Evolutionary conservation across 352 stramenopile genomes (phyloP).

Genomic region (Globisporangium cederbergense): DNA sequence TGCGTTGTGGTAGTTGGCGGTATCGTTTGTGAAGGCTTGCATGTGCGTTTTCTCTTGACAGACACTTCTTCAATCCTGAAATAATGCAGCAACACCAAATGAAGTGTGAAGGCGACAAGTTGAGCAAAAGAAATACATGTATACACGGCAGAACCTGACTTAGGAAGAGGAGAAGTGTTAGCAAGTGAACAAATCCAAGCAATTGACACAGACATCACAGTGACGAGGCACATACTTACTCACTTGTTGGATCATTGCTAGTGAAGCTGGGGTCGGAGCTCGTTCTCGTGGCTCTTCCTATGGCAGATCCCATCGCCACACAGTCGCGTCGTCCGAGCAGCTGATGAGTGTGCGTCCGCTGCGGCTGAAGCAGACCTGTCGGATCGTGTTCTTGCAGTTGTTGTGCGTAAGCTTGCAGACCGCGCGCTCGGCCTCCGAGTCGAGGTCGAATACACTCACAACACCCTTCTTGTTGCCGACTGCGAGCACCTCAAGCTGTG

Average conservation of each 20-base stretch:
- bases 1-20: too few species aligned
- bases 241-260: background rate
- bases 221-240: background rate
- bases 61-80: background rate
- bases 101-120: background rate
- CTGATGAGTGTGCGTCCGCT: conserved; percentile 65
- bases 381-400: conserved; percentile 76
- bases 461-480: conserved; percentile 82
- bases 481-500: conserved; percentile 70
- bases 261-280: background rate
- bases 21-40: background rate
- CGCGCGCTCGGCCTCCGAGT: conserved; percentile 64
- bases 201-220: background rate
- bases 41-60: background rate
- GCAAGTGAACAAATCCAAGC: background rate
- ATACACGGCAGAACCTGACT: background rate
- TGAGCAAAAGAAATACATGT: background rate
- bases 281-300: conserved; percentile 13
- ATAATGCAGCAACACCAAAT: background rate
- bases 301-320: conserved; percentile 72
- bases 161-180: background rate
- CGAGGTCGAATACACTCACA: conserved; percentile 77
- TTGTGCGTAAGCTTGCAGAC: conserved; percentile 71
- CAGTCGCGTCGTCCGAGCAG: conserved; percentile 69
- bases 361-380: conserved; percentile 76